Conservation (phyloP, 164 flowering plant genomes). For the Piper longum region DNA sequence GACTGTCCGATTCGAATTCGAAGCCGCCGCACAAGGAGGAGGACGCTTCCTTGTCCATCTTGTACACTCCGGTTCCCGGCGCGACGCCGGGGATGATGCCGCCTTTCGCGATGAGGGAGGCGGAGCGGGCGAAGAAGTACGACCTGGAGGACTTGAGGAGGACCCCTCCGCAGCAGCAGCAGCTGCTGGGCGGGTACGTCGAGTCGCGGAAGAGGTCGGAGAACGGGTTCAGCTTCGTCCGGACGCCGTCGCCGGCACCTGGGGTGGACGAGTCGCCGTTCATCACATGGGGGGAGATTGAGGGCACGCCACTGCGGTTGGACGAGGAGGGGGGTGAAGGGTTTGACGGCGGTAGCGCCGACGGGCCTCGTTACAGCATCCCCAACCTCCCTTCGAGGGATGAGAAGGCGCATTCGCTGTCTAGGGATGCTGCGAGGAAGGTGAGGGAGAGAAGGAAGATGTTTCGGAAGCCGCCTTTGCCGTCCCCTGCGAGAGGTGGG, state of each 20-base stretch:
- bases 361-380: constrained; percentile 72
- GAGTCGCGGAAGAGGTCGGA: constrained; percentile 62
- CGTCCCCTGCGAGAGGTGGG: constrained; percentile 65
- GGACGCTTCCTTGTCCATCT: constrained; percentile 43
- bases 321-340: constrained; percentile 75
- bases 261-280: constrained; percentile 89
- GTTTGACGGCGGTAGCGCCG: constrained; percentile 61
- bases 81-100: constrained; percentile 40
- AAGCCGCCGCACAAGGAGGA: constrained; percentile 36
- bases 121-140: constrained; percentile 58
- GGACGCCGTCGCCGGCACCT: constrained; percentile 87
- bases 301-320: constrained; percentile 87
- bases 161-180: constrained; percentile 48
- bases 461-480: constrained; percentile 86
- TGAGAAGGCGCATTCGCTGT: constrained; percentile 71
- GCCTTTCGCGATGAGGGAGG: constrained; percentile 27
- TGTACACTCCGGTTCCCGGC: constrained; percentile 69
- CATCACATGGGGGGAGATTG: constrained; percentile 98
- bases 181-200: constrained; percentile 20
- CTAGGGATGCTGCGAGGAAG: constrained; percentile 85
- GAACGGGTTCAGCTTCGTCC: constrained; percentile 72
- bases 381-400: constrained; percentile 66
- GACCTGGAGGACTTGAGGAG: constrained; percentile 84
- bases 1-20: constrained; percentile 31
- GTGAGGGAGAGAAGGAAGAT: constrained; percentile 73